Evolutionary conservation across 768 basidiomycete genomes (phyloP).

Genomic region (Terana coerulea): DNA sequence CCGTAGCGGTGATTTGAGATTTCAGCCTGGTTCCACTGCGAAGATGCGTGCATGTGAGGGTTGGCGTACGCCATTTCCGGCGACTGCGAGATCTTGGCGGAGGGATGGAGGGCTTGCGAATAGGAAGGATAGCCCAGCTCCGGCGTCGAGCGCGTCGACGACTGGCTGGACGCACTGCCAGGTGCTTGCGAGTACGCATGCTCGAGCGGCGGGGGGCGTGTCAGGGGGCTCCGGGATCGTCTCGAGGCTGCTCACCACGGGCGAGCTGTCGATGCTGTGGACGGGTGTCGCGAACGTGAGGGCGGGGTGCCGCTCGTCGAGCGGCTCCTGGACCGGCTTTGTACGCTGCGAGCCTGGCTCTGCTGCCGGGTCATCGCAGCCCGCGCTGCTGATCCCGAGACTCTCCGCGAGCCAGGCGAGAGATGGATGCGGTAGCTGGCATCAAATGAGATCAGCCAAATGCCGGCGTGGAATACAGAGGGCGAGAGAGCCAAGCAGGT

Average conservation of each 20-base stretch:
- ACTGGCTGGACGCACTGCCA: constrained; percentile 14
- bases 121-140: constrained; percentile 13
- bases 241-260: not conserved
- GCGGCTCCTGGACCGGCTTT: constrained; percentile 14
- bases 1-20: not conserved
- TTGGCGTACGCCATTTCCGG: constrained; percentile 16
- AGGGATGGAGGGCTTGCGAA: constrained; percentile 7
- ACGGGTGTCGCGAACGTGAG: constrained; percentile 6
- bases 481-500: not conserved
- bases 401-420: constrained; percentile 73
- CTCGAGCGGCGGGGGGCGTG: constrained; percentile 28
- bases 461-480: not conserved
- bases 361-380: constrained; percentile 49
- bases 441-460: constrained; percentile 6
- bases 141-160: constrained; percentile 18
- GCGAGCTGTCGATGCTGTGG: constrained; percentile 2
- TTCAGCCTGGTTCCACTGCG: not conserved
- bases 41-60: constrained; percentile 9
- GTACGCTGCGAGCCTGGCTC: constrained; percentile 7
- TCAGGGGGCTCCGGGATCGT: constrained; percentile 23
- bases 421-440: constrained; percentile 76
- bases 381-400: constrained; percentile 50
- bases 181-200: constrained; percentile 21
- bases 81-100: constrained; percentile 2
- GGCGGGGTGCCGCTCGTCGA: constrained; percentile 12